Base-by-base conservation (phyloP, 192 early-diverging fungal species). In the Phycomyces nitens region DNA sequence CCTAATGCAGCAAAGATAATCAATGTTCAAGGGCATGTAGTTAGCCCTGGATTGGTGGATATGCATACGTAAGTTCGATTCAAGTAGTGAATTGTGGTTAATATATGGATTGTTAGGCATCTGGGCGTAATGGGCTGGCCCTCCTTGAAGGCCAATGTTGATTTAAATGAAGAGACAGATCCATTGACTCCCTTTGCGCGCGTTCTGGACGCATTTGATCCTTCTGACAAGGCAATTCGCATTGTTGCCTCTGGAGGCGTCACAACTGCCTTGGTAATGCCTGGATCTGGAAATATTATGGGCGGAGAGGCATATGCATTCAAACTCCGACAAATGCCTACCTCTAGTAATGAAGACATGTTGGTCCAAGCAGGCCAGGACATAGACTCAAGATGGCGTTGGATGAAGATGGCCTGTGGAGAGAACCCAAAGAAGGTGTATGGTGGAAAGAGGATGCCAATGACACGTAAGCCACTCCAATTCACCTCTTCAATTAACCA, bases 371-470 rank as follows among this genome's bases (percentile, higher is more conserved):
- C 64, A 27, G 60, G 78, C 21, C 61, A 91, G 34, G 77, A 90
- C 62, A 71, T 68, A 49, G 62, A 67, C 41, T 53, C 55, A 8
- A 27, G 53, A 21, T 88, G 87, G 86, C 66, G 88, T 27, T 92
- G 80, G 70, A 86, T 89, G 83, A 92, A 92, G 68, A 88, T 89
- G 84, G 89, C 91, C 2, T 92, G 91, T 59, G 90, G 91, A 27
- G 91, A 92, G 68, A 92, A 91, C 75, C 79, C 87, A 34, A 91
- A 86, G 54, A 60, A 58, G 14, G 39, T 54, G 15, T 65, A 65
- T 58, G 57, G 57, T 27, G 4, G 16, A 20, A 50, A 60, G 60
- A 65, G 39, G 22, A 60, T 76, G 66, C 80, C 82, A 42, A 67
- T 66, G 2, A 78, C 80, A 21, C 71, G 82, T 72, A 63, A 69